Conservation (phyloP, 768 basidiomycete genomes). For the Psilocybe subaeruginosa region DNA sequence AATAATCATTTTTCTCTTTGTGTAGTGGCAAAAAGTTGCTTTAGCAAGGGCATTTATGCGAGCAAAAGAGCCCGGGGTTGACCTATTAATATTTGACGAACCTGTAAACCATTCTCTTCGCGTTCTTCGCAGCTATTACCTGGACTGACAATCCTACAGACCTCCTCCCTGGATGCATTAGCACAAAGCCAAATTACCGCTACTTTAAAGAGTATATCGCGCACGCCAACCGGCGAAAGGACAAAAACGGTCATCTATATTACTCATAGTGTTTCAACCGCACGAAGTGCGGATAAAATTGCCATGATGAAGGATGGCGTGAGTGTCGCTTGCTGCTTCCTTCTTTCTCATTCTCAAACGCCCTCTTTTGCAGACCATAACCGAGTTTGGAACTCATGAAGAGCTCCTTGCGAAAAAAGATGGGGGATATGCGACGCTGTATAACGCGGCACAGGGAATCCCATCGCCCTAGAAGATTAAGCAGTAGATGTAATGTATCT, state of each 20-base stretch:
- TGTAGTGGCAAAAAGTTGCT: slow-evolving; percentile 86
- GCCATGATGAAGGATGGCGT: slow-evolving; percentile 85
- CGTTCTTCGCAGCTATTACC: slow-evolving; percentile 5
- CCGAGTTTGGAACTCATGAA: slow-evolving; percentile 77
- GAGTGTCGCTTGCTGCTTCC: slow-evolving; percentile 21
- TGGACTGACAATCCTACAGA: slow-evolving; percentile 42
- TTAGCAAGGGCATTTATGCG: slow-evolving; percentile 89
- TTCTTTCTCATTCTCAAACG: slow-evolving; percentile 6
- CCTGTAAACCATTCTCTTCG: slow-evolving; percentile 50
- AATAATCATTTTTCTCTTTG: slow-evolving; percentile 12
- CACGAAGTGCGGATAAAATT: slow-evolving; percentile 83
- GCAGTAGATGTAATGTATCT: not conserved
- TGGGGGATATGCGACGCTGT: slow-evolving; percentile 71
- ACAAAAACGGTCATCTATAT: slow-evolving; percentile 81
- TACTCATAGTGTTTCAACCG: slow-evolving; percentile 81
- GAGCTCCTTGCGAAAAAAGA: slow-evolving; percentile 55
- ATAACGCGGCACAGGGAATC: slow-evolving; percentile 42
- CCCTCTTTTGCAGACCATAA: slow-evolving; percentile 53
- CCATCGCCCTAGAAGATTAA: not conserved
- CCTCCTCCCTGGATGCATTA: slow-evolving; percentile 78
- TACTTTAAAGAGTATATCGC: slow-evolving; percentile 68
- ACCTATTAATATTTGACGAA: slow-evolving; percentile 85
- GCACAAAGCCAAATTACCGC: slow-evolving; percentile 83
- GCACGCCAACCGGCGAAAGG: slow-evolving; percentile 55
- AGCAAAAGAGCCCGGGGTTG: slow-evolving; percentile 71